Conservation (phyloP, 805 yeast species). For the Starmerella sirachaensis region DNA sequence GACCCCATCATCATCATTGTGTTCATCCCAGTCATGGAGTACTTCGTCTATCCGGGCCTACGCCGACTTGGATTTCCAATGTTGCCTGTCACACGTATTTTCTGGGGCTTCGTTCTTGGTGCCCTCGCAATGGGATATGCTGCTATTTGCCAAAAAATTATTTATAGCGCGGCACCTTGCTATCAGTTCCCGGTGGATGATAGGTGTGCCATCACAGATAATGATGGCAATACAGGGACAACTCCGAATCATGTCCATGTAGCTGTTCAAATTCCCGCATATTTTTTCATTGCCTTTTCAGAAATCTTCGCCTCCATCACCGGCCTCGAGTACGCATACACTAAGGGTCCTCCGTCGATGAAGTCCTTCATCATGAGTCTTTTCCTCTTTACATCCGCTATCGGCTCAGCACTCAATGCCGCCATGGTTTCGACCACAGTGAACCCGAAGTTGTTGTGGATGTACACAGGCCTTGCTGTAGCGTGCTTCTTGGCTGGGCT, state of each 20-base stretch:
- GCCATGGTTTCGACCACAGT: conserved; percentile 55
- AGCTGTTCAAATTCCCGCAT: conserved; percentile 63
- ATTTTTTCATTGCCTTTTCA: conserved; percentile 57
- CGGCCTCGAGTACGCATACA: conserved; percentile 73
- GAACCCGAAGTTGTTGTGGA: conserved; percentile 62
- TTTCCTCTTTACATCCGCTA: conserved; percentile 60
- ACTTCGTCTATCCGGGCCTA: conserved; percentile 42
- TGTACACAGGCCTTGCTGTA: conserved; percentile 50
- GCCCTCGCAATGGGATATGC: conserved; percentile 60
- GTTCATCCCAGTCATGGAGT: conserved; percentile 64
- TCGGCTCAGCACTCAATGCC: conserved; percentile 66
- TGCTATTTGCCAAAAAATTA: conserved; percentile 58
- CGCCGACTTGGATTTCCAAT: conserved; percentile 41
- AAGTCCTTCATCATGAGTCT: conserved; percentile 49
- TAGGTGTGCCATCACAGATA: conserved; percentile 10
- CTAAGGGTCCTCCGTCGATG: conserved; percentile 65
- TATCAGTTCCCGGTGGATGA: conserved; percentile 41
- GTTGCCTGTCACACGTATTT: conserved; percentile 61
- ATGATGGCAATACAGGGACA: conserved; percentile 11
- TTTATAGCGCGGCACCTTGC: conserved; percentile 65
- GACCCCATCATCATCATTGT: conserved; percentile 65
- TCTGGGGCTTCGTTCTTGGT: conserved; percentile 56
- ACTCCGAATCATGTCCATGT: conserved; percentile 49
- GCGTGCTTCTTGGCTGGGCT: conserved; percentile 49
- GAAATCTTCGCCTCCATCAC: conserved; percentile 73